Base-by-base conservation (phyloP, 2,329 filamentous ascomycete genomes). In the Pseudogymnoascus sp. region DNA sequence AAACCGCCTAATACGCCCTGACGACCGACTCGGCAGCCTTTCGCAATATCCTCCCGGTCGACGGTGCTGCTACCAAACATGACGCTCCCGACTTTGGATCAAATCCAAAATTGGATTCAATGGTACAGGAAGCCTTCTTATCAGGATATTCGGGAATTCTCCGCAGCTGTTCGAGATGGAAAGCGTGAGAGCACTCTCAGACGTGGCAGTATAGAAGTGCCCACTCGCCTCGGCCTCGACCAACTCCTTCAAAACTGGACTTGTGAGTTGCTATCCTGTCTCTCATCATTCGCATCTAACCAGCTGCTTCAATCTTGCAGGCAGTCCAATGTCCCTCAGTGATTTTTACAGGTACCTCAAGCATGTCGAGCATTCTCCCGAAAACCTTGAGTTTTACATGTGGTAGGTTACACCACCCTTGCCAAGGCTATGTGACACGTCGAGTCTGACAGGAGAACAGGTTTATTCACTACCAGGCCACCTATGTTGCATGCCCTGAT, bases 311-410 rank as follows among this genome's bases (percentile, higher is more conserved):
- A 37, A 10, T 4, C 37, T 34, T 21, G 4, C 59, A 79, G 77
- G 77, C 66, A 79, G 77, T 61, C 79, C 79, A 3, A 79, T 80
- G 78, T 79, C 77, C 0, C 69, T 80, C 8, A 79, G 80, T 64
- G 79, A 81, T 70, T 81, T 81, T 61, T 80, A 79, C 70, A 79
- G 80, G 77, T 81, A 80, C 64, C 72, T 81, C 60, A 80, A 79
- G 69, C 76, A 80, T 67, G 79, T 81, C 59, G 79, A 81, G 68
- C 77, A 74, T 69, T 80, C 78, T 1, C 72, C 77, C 0, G 79
- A 81, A 70, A 81, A 81, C 66, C 74, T 81, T 7, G 79, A 81
- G 69, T 81, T 80, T 64, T 80, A 78, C 66, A 73, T 80, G 40
- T 81, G 79, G 79, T 80, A 70, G 26, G 74, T 67, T 5, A 5